A percentile compares a stretch with the other conserved stretches of the same genome.
These are phyloP conservation scores for Exsudoporus floridanus DNA, from an alignment of 1,284 basidiomycete genomes.

Conservation along the genomic window DNA sequence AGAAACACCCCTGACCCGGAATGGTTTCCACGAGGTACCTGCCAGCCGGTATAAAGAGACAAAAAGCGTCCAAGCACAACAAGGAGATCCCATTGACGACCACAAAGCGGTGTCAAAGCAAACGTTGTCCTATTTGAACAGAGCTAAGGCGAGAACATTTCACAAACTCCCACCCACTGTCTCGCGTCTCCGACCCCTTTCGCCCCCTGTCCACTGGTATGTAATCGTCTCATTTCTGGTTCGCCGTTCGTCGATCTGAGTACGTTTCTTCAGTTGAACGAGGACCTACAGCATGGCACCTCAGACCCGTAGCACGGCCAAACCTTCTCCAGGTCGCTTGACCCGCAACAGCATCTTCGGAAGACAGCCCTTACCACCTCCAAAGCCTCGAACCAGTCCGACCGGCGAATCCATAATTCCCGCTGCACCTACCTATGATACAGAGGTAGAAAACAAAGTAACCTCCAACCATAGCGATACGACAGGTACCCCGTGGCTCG, in stretches of 20 bases:
- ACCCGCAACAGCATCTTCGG: conserved; percentile 28
- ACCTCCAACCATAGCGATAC: neutral
- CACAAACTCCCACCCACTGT: neutral
- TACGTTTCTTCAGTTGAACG: neutral
- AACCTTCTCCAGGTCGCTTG: conserved; percentile 16
- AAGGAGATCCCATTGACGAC: conserved; percentile 13
- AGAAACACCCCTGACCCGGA: conserved; percentile 22
- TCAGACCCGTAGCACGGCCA: conserved; percentile 21
- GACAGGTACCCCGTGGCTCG: conserved; percentile 16
- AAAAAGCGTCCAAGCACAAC: conserved; percentile 21
- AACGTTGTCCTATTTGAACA: conserved; percentile 21
- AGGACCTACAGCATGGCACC: conserved; percentile 21
- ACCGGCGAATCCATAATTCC: neutral
- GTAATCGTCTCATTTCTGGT: neutral
- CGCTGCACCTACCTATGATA: neutral
- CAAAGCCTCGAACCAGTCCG: conserved; percentile 9
- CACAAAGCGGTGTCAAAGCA: conserved; percentile 21
- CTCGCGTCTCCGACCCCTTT: neutral
- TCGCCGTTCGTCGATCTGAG: neutral
- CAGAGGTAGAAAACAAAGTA: neutral
- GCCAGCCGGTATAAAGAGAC: conserved; percentile 15
- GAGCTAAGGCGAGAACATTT: too few relatives aligned
- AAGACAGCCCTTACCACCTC: conserved; percentile 6
- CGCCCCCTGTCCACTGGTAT: neutral
- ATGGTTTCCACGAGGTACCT: conserved; percentile 5